These are phyloP conservation scores for Populus hybrid DNA, from an alignment of 441 rosid species.

Conservation along the genomic window DNA sequence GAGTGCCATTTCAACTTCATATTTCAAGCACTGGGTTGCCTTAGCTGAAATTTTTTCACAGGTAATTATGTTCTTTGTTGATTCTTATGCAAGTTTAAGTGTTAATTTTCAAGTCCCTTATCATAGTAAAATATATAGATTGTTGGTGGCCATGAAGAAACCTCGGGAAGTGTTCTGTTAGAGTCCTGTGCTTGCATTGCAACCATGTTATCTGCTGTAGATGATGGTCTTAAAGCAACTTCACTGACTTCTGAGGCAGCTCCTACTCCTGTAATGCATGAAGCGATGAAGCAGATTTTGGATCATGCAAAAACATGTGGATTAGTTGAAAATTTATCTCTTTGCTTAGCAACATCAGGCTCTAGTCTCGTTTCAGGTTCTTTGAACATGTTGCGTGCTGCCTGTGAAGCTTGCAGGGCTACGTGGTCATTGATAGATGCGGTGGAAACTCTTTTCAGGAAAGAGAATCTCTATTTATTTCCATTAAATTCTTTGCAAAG, in stretches of 20 bases:
- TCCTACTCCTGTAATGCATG: constrained; percentile 40
- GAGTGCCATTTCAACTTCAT: constrained; percentile 43
- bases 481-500: constrained; percentile 66
- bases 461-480: constrained; percentile 47
- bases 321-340: constrained; percentile 71
- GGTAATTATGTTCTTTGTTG: constrained; percentile 42
- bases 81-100: background rate
- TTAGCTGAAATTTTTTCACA: constrained; percentile 71
- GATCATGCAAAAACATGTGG: constrained; percentile 79
- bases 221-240: constrained; percentile 50
- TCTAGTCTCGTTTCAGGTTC: constrained; percentile 77
- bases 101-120: constrained; percentile 20
- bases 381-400: constrained; percentile 72
- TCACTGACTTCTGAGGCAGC: constrained; percentile 36
- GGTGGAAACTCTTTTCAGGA: constrained; percentile 50
- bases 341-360: constrained; percentile 81
- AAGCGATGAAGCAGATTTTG: constrained; percentile 55
- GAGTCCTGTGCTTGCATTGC: constrained; percentile 75
- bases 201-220: constrained; percentile 55
- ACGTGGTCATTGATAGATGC: constrained; percentile 74
- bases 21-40: constrained; percentile 84
- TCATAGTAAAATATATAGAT: constrained; percentile 40
- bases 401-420: constrained; percentile 82
- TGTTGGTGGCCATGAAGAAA: constrained; percentile 57
- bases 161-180: constrained; percentile 61